These are phyloP conservation scores for Escovopsis sp. DNA, from an alignment of 2,329 filamentous ascomycete genomes.

Conservation along the genomic window DNA sequence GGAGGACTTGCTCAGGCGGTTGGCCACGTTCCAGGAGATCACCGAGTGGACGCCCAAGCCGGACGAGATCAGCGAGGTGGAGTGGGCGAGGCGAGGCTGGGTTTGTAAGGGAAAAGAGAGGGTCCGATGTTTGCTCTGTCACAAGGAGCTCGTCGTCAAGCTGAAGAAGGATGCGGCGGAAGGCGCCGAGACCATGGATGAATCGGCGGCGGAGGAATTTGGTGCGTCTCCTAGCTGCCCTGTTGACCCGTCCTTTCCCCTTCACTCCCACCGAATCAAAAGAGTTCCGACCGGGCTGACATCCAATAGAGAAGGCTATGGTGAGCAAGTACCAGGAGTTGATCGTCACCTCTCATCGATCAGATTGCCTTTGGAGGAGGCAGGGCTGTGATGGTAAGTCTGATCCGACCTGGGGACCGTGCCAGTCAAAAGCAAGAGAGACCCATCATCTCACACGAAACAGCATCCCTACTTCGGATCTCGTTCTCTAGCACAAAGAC, in stretches of 20 bases:
- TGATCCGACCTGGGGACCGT: background rate
- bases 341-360: slow-evolving; percentile 59
- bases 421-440: slow-evolving; percentile 3
- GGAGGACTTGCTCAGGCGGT: slow-evolving; percentile 60
- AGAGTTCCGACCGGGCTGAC: slow-evolving; percentile 6
- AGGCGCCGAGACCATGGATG: slow-evolving; percentile 35
- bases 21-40: slow-evolving; percentile 81
- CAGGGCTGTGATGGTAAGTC: slow-evolving; percentile 74
- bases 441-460: slow-evolving; percentile 1
- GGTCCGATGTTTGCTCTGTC: slow-evolving; percentile 73
- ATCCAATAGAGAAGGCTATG: slow-evolving; percentile 40
- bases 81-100: slow-evolving; percentile 93
- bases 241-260: too few relatives aligned
- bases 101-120: slow-evolving; percentile 69
- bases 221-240: slow-evolving; percentile 13
- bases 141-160: slow-evolving; percentile 70
- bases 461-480: slow-evolving; percentile 44
- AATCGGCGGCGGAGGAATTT: slow-evolving; percentile 44
- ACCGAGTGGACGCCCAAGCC: slow-evolving; percentile 93
- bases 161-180: slow-evolving; percentile 46
- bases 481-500: slow-evolving; percentile 45
- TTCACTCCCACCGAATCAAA: background rate
- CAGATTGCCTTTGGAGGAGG: slow-evolving; percentile 74
- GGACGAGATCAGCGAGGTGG: slow-evolving; percentile 68
- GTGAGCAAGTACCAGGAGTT: slow-evolving; percentile 62